Evolutionary conservation across 169 alveolate species (phyloP), one percentile per base, ranked within the genome.

Genomic region (Plasmodium malariae): DNA sequence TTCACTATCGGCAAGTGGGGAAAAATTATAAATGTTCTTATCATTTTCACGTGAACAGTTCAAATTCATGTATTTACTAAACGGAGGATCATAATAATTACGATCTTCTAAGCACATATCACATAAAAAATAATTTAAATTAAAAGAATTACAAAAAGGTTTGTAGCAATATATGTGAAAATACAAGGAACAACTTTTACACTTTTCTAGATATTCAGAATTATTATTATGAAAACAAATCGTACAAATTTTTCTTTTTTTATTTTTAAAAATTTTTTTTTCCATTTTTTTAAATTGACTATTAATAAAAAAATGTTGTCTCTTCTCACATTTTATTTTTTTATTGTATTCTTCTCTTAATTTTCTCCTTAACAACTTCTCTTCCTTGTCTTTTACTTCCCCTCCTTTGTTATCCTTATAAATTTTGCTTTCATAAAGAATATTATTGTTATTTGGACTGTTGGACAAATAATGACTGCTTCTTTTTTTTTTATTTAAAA

Each of bases 141-240:
- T 60, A 54, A 76, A 76, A 28, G 21, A 1, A 17, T 76, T 76
- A 45, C 88, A 51, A 62, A 60, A 76, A 6, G 34, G 7, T 32
- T 76, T 76, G 30, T 76, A 76, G 36, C 88, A 76, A 32, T 76
- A 37, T 51, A 62, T 14, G 54, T 76, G 88, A 26, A 76, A 76
- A 51, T 76, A 37, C 65, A 76, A 21, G 28, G 74, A 76, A 14
- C 88, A 76, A 4, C 43, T 21, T 76, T 30, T 76, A 21, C 88
- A 76, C 32, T 30, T 76, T 48, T 76, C 88, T 17, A 76, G 24
- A 34, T 76, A 65, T 37, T 76, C 74, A n/a, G 17, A n/a, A 62
- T 76, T 40, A 24, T 76, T 76, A 37, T 51, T 76, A 60, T 37
- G 55, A 11, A 76, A 76, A 36, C 88, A 76, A 2, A 76, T 76